Base-by-base conservation (phyloP, 306 rosid genomes). In the Hippophae gyantsensis region DNA sequence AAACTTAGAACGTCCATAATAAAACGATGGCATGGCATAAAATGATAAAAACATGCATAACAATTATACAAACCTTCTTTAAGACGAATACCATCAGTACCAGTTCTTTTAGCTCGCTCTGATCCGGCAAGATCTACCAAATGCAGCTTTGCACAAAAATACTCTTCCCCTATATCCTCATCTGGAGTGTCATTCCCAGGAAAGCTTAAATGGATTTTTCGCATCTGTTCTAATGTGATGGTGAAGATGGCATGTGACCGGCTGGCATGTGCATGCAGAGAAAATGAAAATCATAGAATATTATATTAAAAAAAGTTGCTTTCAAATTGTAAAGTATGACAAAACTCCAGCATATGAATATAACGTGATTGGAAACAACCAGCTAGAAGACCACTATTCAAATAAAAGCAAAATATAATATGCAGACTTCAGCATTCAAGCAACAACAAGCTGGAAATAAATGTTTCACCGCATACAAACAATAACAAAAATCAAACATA, bases 231-330 rank as follows among this genome's bases (percentile, higher is more conserved):
- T 65, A 87, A 56, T 57, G 95, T 87, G 64, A 87, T 84, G 43
- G 95, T 87, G 84, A 87, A 84, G 79, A 87, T 87, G 81, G 95
- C 95, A 71, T 87, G 95, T 68, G 95, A 87, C 65, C 90, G 95
- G 72, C 95, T 87, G 57, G 64, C 45, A 66, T 67, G 76, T 68
- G 54, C 66, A 77, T 49, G 51, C 5, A 32, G 5, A 49, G 56
- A 73, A 18, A 74, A 49, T 58, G 42, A 40, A 56, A 71, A 64
- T 53, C 74, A 56, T 38, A 40, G 25, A 27, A 58, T 63, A 72
- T 63, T 78, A 75, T 78, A 56, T 27, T 61, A 58, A 14, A 64
- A 64, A 60, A 58, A 69, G 43, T 41, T 48, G 54, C 65, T 67
- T 10, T 42, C 48, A 56, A 60, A 40, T 6, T 52, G 13, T 13